Base-by-base conservation (phyloP, 371 early-diverging fungal genomes). In the Capillidium rhysosporum region DNA sequence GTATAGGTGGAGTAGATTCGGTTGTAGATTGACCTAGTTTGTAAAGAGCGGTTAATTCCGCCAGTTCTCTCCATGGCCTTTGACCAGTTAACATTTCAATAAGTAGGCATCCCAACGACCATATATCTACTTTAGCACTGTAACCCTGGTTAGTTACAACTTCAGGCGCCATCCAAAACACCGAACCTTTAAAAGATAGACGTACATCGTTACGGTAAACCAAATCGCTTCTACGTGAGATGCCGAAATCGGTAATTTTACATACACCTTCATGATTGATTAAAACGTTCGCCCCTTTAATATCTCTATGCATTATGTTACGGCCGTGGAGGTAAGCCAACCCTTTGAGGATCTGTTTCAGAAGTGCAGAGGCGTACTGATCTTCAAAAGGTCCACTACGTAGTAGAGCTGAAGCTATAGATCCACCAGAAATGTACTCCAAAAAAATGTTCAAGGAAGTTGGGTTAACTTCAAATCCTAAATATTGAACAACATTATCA, bases 231-330 rank as follows among this genome's bases (percentile, higher is more conserved):
- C 75, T 79, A 61, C 88, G 91, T 1, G 93, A 87, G 5, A 98
- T 76, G 7, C 99, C 98, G 76, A 98, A 98, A 66, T 98, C 98
- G 8, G 90, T 83, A 12, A 99, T 93, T 65, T 97, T 96, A 59
- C 91, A 89, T 0, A 78, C 69, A 31, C 93, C 90, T 31, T 83
- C 79, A 18, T 73, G 82, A 57, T 92, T 80, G 1, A 85, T 81
- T 9, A 84, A 60, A 18, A 82, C 87, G 65, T 98, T 98, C 20
- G 87, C 94, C 28, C 92, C 89, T 68, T 98, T 98, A 62, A 99
- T 92, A 67, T 70, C 94, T 45, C 92, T 73, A 61, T 98, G 98
- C 29, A 96, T 74, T 45, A 98, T 91, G 40, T 77, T 76, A 57
- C 77, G 80, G 34, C 75, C 76, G 63, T 98, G 98, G 21, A 98